phyloP scores from a whole-genome alignment of 2,329 filamentous ascomycete genomes.

The Bipolaris sorokiniana region DNA sequence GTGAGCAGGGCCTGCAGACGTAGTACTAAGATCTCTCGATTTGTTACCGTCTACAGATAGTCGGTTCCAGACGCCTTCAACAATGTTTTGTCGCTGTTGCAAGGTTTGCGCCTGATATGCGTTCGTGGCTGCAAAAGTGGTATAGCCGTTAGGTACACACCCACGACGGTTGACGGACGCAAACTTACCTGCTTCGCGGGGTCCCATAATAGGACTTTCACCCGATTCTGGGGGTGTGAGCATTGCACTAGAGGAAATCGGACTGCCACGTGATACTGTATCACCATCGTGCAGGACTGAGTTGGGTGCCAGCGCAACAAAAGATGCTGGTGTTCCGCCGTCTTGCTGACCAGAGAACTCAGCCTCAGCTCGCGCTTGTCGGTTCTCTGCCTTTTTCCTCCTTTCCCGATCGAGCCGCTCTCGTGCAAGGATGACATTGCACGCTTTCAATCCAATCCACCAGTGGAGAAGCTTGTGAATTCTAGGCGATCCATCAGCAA shows the following conservation, averaged over 20 bases:
- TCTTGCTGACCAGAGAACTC: constrained; percentile 32
- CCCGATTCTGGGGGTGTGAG: constrained; percentile 40
- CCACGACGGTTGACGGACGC: constrained; percentile 19
- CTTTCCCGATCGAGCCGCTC: constrained; percentile 44
- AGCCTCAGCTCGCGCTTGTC: constrained; percentile 36
- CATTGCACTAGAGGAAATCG: constrained; percentile 37
- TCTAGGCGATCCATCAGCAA: constrained; percentile 25
- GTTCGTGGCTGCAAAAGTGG: constrained; percentile 11
- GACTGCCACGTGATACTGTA: constrained; percentile 33
- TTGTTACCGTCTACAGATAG: constrained; percentile 22
- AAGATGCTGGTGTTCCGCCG: constrained; percentile 32
- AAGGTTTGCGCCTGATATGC: constrained; percentile 19
- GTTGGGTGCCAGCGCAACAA: constrained; percentile 40
- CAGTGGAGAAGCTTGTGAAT: constrained; percentile 45
- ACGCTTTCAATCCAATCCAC: constrained; percentile 48
- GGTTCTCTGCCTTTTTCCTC: constrained; percentile 44
- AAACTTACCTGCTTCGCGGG: constrained; percentile 25
- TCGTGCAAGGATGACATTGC: constrained; percentile 46
- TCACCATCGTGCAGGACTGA: constrained; percentile 34
- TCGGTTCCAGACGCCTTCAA: constrained; percentile 35
- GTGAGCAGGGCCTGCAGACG: constrained; percentile 3
- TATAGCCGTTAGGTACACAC: constrained; percentile 10
- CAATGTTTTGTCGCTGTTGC: constrained; percentile 24
- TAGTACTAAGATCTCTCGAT: constrained; percentile 24
- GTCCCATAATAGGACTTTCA: constrained; percentile 34